These are phyloP conservation scores for Singerocomus inundabilis DNA, from an alignment of 1,284 basidiomycete genomes.

Conservation along the genomic window DNA sequence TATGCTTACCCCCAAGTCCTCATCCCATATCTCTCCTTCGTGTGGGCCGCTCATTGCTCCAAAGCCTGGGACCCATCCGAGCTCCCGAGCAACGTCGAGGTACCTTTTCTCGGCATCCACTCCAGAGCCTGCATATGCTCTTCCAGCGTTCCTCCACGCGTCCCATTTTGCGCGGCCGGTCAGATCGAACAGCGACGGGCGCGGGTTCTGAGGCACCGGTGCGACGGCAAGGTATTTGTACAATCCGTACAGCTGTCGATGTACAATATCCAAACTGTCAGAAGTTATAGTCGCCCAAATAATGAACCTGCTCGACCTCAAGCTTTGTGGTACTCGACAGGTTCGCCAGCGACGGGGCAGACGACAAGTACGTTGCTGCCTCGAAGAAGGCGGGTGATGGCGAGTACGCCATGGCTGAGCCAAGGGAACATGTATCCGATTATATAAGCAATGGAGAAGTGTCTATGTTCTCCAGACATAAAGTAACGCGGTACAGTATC, in stretches of 20 bases:
- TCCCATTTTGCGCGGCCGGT: slow-evolving; percentile 86
- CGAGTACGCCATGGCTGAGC: slow-evolving; percentile 28
- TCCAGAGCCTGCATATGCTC: slow-evolving; percentile 44
- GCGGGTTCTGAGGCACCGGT: slow-evolving; percentile 49
- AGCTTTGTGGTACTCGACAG: slow-evolving; percentile 64
- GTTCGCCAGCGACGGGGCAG: slow-evolving; percentile 48
- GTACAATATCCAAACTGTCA: slow-evolving; percentile 29
- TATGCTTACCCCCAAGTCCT: slow-evolving; percentile 33
- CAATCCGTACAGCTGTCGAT: slow-evolving; percentile 78
- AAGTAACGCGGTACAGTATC: slow-evolving; percentile 24
- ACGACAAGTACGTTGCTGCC: slow-evolving; percentile 66
- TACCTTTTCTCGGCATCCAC: slow-evolving; percentile 60
- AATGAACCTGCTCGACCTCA: slow-evolving; percentile 55
- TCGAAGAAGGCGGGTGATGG: slow-evolving; percentile 54
- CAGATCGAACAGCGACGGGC: slow-evolving; percentile 82
- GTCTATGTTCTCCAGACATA: slow-evolving; percentile 2
- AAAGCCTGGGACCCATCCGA: slow-evolving; percentile 63
- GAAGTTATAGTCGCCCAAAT: slow-evolving; percentile 24
- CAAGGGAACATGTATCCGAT: slow-evolving; percentile 16
- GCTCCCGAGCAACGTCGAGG: slow-evolving; percentile 61
- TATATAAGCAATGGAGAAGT: slow-evolving; percentile 29
- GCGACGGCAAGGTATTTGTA: slow-evolving; percentile 76
- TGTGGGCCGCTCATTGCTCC: slow-evolving; percentile 7
- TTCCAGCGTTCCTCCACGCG: slow-evolving; percentile 66
- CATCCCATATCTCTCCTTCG: slow-evolving; percentile 39